Conservation (phyloP, 148 eudicot species). For the Fallopia convolvulus region DNA sequence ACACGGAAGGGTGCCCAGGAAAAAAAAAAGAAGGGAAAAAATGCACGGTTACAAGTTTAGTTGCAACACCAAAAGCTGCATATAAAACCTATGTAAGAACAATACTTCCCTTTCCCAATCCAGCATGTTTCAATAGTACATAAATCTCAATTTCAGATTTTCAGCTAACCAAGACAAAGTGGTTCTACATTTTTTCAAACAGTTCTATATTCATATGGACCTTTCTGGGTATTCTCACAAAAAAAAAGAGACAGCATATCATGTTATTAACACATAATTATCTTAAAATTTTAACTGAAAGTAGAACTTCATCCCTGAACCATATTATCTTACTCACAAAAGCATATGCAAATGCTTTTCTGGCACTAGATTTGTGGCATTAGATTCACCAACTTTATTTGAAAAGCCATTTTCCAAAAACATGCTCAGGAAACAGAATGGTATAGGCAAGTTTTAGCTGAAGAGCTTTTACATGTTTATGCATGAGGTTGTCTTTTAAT, state of each 20-base stretch:
- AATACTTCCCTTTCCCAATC: neutral
- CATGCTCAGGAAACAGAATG: neutral
- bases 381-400: neutral
- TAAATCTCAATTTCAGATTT: neutral
- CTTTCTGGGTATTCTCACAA: neutral
- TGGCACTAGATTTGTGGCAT: neutral
- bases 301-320: neutral
- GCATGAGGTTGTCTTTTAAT: neutral
- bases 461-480: neutral
- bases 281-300: neutral
- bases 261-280: neutral
- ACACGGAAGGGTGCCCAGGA: neutral
- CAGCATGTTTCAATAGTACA: neutral
- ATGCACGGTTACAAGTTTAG: neutral
- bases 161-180: neutral
- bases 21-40: neutral
- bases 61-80: neutral
- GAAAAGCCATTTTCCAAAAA: neutral
- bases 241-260: neutral
- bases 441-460: neutral
- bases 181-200: neutral
- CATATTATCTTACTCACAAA: neutral
- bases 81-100: neutral
- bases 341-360: neutral
- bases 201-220: neutral